Conservation (phyloP, 805 yeast genomes). For the Starmerella cellae region DNA sequence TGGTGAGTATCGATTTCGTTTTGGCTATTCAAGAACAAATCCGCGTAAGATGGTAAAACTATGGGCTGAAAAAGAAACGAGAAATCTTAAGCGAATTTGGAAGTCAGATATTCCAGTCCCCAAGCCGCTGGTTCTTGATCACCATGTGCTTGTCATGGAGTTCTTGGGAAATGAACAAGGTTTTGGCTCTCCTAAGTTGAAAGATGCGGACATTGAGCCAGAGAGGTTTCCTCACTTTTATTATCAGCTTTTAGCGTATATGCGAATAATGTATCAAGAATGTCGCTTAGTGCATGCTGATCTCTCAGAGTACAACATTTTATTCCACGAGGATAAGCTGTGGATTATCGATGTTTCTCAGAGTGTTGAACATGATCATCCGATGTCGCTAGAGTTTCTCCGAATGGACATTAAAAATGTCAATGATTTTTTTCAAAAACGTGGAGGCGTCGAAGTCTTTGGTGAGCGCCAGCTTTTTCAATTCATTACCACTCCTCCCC, state of each 20-base stretch:
- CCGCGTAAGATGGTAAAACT: slow-evolving; percentile 95
- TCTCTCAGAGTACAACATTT: slow-evolving; percentile 85
- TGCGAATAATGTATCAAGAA: slow-evolving; percentile 74
- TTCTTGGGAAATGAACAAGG: slow-evolving; percentile 63
- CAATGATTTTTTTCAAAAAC: slow-evolving; percentile 63
- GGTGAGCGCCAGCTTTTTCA: slow-evolving; percentile 73
- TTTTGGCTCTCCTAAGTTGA: slow-evolving; percentile 79
- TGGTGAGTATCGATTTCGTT: slow-evolving; percentile 88
- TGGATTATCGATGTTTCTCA: slow-evolving; percentile 95
- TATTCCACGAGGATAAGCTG: slow-evolving; percentile 56
- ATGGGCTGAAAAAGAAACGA: slow-evolving; percentile 97
- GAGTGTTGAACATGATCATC: slow-evolving; percentile 95
- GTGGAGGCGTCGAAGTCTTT: slow-evolving; percentile 59
- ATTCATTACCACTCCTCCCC: slow-evolving; percentile 38
- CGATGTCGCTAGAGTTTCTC: slow-evolving; percentile 85
- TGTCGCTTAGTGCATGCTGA: slow-evolving; percentile 95
- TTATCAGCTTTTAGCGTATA: slow-evolving; percentile 65
- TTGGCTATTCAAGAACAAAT: slow-evolving; percentile 70
- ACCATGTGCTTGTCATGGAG: slow-evolving; percentile 92
- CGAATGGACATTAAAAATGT: slow-evolving; percentile 97
- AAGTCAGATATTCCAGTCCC: slow-evolving; percentile 82
- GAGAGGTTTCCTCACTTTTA: slow-evolving; percentile 55
- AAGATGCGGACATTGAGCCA: slow-evolving; percentile 59
- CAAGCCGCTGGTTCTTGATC: slow-evolving; percentile 73
- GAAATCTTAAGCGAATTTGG: slow-evolving; percentile 76